phyloP scores from a whole-genome alignment of 139 green algal species.

The Penium margaritaceum region DNA sequence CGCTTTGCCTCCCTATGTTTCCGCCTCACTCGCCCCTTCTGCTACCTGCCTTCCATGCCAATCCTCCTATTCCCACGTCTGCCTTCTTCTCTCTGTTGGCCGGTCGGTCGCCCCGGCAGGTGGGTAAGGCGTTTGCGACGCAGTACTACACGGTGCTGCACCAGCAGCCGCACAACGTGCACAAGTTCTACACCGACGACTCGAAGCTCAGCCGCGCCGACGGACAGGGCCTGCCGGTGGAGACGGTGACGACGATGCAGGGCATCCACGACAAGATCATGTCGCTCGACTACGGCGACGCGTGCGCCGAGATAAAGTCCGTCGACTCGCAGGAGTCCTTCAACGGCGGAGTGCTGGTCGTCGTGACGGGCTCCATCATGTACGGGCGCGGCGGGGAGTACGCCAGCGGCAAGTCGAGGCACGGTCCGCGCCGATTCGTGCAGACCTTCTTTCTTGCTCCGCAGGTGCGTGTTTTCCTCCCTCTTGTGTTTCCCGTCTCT shows the following conservation, averaged over 20 bases:
- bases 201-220: constrained; percentile 59
- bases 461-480: too few relatives aligned
- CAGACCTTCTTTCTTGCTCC: constrained; percentile 84
- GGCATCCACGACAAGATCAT: constrained; percentile 24
- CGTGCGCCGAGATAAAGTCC: constrained; percentile 57
- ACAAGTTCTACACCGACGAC: constrained; percentile 76
- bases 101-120: too few relatives aligned
- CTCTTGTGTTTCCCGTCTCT: too few relatives aligned
- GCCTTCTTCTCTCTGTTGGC: too few relatives aligned
- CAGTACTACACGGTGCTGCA: constrained; percentile 79
- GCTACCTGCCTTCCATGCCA: too few relatives aligned
- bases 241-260: constrained; percentile 12
- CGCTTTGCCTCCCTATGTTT: too few relatives aligned
- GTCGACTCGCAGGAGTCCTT: constrained; percentile 72
- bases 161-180: constrained; percentile 57
- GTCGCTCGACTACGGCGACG: constrained; percentile 51
- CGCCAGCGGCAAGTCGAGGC: too few relatives aligned
- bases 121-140: constrained; percentile 73
- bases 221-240: constrained; percentile 22
- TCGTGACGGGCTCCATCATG: constrained; percentile 59
- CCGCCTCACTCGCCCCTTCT: too few relatives aligned
- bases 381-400: not conserved
- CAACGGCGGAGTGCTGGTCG: constrained; percentile 66
- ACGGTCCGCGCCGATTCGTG: constrained; percentile 61
- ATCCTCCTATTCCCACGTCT: too few relatives aligned